Conservation (phyloP, 352 stramenopile species). For the Globisporangium parvum region DNA sequence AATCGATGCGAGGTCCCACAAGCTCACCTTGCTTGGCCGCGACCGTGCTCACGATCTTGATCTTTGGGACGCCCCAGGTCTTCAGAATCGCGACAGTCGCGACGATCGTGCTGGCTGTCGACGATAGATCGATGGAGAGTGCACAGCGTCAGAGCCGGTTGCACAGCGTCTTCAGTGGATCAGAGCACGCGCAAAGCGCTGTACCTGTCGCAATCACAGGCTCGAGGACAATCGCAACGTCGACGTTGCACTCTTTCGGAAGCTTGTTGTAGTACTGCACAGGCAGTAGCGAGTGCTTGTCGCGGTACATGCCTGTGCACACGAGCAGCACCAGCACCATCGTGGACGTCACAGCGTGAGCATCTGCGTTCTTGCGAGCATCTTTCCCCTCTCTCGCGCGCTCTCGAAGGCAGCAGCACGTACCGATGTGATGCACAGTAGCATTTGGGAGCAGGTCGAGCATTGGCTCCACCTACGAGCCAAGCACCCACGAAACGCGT, state of each 20-base stretch:
- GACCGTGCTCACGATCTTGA: conserved; percentile 93
- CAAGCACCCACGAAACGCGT: not conserved
- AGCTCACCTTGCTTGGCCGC: conserved; percentile 84
- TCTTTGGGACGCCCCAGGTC: conserved; percentile 91
- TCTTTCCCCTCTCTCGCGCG: too few relatives aligned
- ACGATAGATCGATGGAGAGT: not conserved
- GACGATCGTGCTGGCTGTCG: conserved; percentile 86
- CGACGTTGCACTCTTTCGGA: conserved; percentile 89
- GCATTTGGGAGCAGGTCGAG: conserved; percentile 95
- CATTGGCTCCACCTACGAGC: conserved; percentile 91
- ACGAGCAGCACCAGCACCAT: too few relatives aligned
- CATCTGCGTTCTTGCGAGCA: too few relatives aligned
- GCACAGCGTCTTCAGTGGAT: not conserved
- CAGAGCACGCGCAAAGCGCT: not conserved
- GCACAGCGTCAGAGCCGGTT: not conserved
- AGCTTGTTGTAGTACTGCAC: conserved; percentile 99
- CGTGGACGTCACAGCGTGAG: not conserved
- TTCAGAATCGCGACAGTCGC: conserved; percentile 95
- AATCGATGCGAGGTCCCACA: too few relatives aligned
- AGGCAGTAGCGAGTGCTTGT: conserved; percentile 88
- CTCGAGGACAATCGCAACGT: conserved; percentile 95
- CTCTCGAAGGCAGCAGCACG: conserved; percentile 25
- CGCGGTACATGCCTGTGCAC: conserved; percentile 77
- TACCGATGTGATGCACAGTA: conserved; percentile 96
- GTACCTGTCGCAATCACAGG: conserved; percentile 93